Percentiles rank a stretch among this genome's conserved stretches.
Conservation (phyloP, 1,139 yeast species). For the Suhomyces choctaworum region DNA sequence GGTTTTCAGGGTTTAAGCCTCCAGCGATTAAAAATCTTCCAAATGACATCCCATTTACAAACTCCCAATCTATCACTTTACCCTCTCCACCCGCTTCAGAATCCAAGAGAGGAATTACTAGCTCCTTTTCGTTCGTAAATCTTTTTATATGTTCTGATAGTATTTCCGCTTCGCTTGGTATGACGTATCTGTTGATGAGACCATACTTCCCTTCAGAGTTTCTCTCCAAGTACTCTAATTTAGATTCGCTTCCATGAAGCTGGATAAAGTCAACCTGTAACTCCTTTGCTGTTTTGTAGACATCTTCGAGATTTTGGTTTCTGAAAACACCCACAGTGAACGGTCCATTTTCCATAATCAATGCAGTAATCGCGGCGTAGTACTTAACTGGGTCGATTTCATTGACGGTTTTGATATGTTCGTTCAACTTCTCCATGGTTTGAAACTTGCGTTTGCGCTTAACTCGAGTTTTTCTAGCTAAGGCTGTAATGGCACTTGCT, state of each 20-base stretch:
- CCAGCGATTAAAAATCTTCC: conserved; percentile 80
- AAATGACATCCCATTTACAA: conserved; percentile 28
- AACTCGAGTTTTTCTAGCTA: conserved; percentile 27
- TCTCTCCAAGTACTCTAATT: conserved; percentile 47
- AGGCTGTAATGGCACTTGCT: conserved; percentile 55
- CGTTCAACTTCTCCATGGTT: conserved; percentile 24
- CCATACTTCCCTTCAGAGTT: conserved; percentile 41
- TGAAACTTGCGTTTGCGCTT: conserved; percentile 19
- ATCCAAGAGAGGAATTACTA: conserved; percentile 65
- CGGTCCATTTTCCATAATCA: conserved; percentile 57
- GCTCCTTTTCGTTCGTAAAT: conserved; percentile 11
- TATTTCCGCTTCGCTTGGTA: conserved; percentile 49
- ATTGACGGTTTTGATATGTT: conserved; percentile 15
- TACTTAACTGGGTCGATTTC: conserved; percentile 30
- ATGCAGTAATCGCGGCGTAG: conserved; percentile 31
- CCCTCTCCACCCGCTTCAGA: conserved; percentile 96
- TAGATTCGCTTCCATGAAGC: conserved; percentile 82
- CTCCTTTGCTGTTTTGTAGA: conserved; percentile 46
- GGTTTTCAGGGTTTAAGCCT: conserved; percentile 78
- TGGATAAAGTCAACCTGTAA: conserved; percentile 76
- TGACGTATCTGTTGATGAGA: conserved; percentile 69
- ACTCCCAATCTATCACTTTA: conserved; percentile 66
- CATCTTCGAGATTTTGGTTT: conserved; percentile 71
- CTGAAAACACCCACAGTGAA: conserved; percentile 86
- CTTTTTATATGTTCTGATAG: conserved; percentile 24